Conservation (phyloP, 78 protist genomes). For the Dictyostelium discoideum region DNA sequence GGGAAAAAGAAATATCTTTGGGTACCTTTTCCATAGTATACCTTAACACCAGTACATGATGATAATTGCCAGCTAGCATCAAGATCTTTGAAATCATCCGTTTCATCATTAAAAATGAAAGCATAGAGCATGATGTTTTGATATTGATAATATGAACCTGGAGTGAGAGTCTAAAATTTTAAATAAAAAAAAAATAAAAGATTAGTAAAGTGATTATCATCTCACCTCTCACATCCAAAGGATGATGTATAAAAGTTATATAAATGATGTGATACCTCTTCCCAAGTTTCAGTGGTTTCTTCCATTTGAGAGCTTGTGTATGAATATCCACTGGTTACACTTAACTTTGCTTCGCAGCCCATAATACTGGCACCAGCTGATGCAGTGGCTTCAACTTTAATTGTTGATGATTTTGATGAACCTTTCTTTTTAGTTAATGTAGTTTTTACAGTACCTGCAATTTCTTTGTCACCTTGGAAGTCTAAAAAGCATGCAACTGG, state of each 20-base stretch:
- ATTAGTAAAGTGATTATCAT: neutral
- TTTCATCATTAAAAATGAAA: neutral
- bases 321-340: neutral
- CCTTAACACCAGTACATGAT: neutral
- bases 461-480: neutral
- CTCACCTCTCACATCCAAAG: too few relatives aligned
- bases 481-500: neutral
- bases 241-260: too few relatives aligned
- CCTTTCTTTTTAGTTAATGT: neutral
- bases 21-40: neutral
- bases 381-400: neutral
- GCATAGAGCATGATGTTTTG: neutral
- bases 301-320: neutral
- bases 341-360: neutral
- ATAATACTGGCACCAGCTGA: neutral
- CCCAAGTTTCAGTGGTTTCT: neutral
- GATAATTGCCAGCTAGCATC: neutral
- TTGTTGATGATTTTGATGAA: neutral
- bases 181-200: too few relatives aligned
- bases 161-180: neutral
- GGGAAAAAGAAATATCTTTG: neutral
- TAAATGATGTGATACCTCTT: neutral
- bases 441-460: neutral
- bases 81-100: neutral
- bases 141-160: neutral